phyloP scores from a whole-genome alignment of 2,329 filamentous ascomycete species.

The Coniochaeta prunicola region DNA sequence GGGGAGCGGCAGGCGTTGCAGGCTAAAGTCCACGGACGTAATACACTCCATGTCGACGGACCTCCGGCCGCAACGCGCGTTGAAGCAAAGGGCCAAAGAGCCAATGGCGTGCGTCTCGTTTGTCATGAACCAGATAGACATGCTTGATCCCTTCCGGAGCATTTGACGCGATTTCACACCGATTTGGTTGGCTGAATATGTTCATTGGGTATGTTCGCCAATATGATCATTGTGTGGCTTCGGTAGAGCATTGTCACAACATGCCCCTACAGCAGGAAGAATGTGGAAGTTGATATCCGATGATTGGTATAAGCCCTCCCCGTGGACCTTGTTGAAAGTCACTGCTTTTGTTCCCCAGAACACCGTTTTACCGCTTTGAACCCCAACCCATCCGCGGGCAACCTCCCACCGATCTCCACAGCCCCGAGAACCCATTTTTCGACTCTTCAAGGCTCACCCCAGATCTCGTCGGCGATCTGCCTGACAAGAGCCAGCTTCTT shows the following conservation, averaged over 20 bases:
- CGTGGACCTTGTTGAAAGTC: constrained; percentile 3
- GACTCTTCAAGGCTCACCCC: constrained; percentile 41
- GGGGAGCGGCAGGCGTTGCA: constrained; percentile 1
- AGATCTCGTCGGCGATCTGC: constrained; percentile 65
- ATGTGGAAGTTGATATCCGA: constrained; percentile 3
- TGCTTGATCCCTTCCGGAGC: background rate
- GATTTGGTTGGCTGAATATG: background rate
- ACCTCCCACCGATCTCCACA: background rate
- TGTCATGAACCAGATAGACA: background rate
- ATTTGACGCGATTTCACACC: background rate
- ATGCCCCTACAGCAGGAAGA: background rate
- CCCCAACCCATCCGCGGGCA: background rate
- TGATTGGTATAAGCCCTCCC: background rate
- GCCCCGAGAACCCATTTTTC: background rate
- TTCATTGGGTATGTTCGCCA: background rate
- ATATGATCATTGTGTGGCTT: too few relatives aligned
- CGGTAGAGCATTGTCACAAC: too few relatives aligned
- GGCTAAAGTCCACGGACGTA: constrained; percentile 1
- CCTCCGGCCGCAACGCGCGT: background rate
- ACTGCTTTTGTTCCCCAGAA: background rate
- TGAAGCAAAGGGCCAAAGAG: background rate
- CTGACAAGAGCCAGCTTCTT: constrained; percentile 66
- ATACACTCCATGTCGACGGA: background rate
- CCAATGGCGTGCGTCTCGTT: background rate
- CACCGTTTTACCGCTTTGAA: background rate